Evolutionary conservation across 208 protist genomes (phyloP).

Genomic region (Strigomonas culicis): DNA sequence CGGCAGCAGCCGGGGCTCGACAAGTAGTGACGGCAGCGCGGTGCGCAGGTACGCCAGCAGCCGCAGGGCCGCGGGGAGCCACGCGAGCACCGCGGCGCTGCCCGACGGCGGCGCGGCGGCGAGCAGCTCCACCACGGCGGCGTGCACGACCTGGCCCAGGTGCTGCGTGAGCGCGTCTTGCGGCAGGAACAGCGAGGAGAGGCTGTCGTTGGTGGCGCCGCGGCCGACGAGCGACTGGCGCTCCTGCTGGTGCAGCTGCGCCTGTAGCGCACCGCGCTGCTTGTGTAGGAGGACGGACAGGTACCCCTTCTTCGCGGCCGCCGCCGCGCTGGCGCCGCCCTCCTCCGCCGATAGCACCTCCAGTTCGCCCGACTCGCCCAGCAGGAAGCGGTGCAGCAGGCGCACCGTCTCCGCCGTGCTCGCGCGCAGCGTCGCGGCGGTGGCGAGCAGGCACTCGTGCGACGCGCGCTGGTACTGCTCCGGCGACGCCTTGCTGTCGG

Average conservation of each 20-base stretch:
- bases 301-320: conserved; percentile 17
- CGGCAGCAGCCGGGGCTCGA: conserved; percentile 10
- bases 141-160: conserved; percentile 14
- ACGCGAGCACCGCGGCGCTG: neutral
- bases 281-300: conserved; percentile 22
- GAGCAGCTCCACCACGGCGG: conserved; percentile 3
- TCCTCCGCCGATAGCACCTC: neutral
- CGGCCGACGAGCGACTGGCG: conserved; percentile 26
- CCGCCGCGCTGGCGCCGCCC: neutral
- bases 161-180: conserved; percentile 23
- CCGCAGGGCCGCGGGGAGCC: conserved; percentile 12
- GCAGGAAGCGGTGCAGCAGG: neutral
- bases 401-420: neutral
- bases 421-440: conserved; percentile 14
- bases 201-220: conserved; percentile 25
- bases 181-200: conserved; percentile 23
- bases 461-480: conserved; percentile 11
- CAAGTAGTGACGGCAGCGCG: conserved; percentile 14
- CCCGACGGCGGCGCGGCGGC: neutral
- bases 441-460: conserved; percentile 13
- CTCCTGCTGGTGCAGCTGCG: conserved; percentile 5
- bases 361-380: neutral
- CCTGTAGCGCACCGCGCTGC: conserved; percentile 17
- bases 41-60: conserved; percentile 20
- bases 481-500: neutral